Evolutionary conservation across 2,329 filamentous ascomycete genomes (phyloP).

Genomic region (Fusarium palustre): DNA sequence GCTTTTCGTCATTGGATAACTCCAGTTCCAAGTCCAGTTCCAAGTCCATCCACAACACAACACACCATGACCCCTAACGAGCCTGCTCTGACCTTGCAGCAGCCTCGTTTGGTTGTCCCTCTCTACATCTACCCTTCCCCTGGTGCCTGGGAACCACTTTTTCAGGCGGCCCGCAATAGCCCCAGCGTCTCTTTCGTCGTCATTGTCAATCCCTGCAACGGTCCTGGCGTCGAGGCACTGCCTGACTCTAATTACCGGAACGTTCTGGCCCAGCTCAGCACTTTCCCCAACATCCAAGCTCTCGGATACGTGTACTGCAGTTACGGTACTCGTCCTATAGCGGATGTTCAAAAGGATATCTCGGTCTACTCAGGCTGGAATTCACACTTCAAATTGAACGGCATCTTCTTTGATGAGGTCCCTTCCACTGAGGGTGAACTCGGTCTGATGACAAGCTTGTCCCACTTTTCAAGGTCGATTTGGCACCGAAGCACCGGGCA

Average conservation of each 20-base stretch:
- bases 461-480: slow-evolving; percentile 17
- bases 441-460: slow-evolving; percentile 5
- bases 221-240: neutral
- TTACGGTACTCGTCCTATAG: slow-evolving; percentile 17
- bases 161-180: neutral
- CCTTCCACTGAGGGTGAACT: slow-evolving; percentile 4
- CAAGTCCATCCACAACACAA: neutral
- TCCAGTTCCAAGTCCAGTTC: neutral
- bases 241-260: neutral
- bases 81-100: neutral
- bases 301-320: slow-evolving; percentile 37
- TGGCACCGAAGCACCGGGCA: neutral
- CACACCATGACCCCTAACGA: neutral
- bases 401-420: slow-evolving; percentile 38
- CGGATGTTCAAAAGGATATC: slow-evolving; percentile 20
- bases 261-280: neutral
- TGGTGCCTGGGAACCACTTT: slow-evolving; percentile 6
- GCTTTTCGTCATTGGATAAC: neutral
- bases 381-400: slow-evolving; percentile 16
- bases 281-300: neutral
- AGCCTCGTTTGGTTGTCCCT: neutral
- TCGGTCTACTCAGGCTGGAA: slow-evolving; percentile 29
- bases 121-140: slow-evolving; percentile 12
- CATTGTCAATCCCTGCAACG: slow-evolving; percentile 9
- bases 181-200: slow-evolving; percentile 3